Base-by-base conservation (phyloP, 768 basidiomycete species). In the Mycena kentingensis region DNA sequence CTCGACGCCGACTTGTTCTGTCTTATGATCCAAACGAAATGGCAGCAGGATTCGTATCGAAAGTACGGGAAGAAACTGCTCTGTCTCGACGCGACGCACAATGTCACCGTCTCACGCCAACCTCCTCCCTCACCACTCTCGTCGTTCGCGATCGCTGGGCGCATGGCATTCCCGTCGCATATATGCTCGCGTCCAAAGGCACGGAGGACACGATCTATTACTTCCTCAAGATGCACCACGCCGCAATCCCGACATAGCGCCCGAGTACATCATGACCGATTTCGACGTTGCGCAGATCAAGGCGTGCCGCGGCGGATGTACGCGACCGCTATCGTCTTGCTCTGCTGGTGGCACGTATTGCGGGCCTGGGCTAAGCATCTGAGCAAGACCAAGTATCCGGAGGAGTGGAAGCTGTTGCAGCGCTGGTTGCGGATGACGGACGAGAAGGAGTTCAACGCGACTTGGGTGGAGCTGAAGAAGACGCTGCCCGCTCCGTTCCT, bases 321-420 rank as follows among this genome's bases (percentile, higher is more conserved):
- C 2, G 1, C 13, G 8, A 10, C 18, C 8, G 34, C 61, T 0
- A 25, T 24, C 1, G 34, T 67, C 18, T 35, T 59, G 1, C 39
- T 68, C 0, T 68, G 65, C 53, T 67, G 65, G 64, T 68, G 65
- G 68, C 68, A 70, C 43, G 63, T 67, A 24, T 59, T 68, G 2
- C 68, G 68, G 41, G 60, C 64, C 0, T 67, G 65, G 66, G 62
- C 67, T 32, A 61, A 66, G 37, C 64, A 66, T 29, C 52, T 69
- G 36, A 11, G 11, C 6, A 46, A 37, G 5, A 7, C 26, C 1
- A 3, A 18, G 2, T 5, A 41, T 13, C 46, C 53, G 4, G 49
- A 56, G 19, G 46, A 66, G 0, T 67, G 63, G 66, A 38, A 32
- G 12, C 46, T 49, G 3, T 52, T 66, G 10, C 64, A 66, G 42